Evolutionary conservation across 257 asterid species (phyloP).

Genomic region (Solanum habrochaites): DNA sequence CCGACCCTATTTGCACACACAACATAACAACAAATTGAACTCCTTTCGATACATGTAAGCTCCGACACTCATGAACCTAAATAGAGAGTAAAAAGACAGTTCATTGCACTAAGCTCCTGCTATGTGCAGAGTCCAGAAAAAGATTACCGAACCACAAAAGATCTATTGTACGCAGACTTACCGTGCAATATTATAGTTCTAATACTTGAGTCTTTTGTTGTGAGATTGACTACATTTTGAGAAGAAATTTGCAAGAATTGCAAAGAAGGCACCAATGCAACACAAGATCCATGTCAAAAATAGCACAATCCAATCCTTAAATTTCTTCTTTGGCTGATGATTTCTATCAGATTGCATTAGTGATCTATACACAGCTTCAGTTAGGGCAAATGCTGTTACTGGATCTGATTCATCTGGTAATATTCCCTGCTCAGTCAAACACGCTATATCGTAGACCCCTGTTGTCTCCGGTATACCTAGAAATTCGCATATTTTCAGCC

Average conservation of each 20-base stretch:
- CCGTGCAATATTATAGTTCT: neutral
- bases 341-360: slow-evolving; percentile 48
- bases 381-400: slow-evolving; percentile 42
- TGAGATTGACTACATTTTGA: slow-evolving; percentile 23
- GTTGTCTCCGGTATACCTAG: slow-evolving; percentile 43
- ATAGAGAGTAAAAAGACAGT: neutral
- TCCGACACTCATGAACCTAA: neutral
- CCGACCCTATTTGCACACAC: neutral
- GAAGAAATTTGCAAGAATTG: slow-evolving; percentile 38
- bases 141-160: neutral
- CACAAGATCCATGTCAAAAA: slow-evolving; percentile 30
- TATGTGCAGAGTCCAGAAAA: too few species aligned
- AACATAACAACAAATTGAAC: neutral
- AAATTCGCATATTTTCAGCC: slow-evolving; percentile 37
- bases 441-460: slow-evolving; percentile 57
- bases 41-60: neutral
- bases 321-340: slow-evolving; percentile 35
- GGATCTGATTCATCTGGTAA: slow-evolving; percentile 50
- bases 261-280: slow-evolving; percentile 39
- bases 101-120: neutral
- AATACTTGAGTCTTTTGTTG: slow-evolving; percentile 11
- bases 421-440: slow-evolving; percentile 52
- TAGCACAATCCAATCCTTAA: slow-evolving; percentile 20
- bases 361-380: slow-evolving; percentile 51
- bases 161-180: neutral